Evolutionary conservation across 352 stramenopile species (phyloP), one percentile per base, ranked within the genome.

Genomic region (Globisporangium alternatum): DNA sequence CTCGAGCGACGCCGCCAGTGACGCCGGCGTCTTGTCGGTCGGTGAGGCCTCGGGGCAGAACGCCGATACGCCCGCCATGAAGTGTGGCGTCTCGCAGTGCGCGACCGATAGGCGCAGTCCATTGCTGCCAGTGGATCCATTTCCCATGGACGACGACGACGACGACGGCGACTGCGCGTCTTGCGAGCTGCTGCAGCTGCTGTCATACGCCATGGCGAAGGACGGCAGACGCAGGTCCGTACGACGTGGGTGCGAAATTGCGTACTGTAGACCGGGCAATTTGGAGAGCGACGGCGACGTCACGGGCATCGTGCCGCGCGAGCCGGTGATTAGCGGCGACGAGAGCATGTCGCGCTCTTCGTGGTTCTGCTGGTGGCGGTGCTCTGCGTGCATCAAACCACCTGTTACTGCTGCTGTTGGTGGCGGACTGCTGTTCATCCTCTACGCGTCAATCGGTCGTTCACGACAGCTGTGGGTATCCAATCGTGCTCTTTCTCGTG

Each of bases 261-360:
- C 81, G 64, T 81, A 86, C 37, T 89, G 77, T 13, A 92, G 77
- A 1, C 74, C 81, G 3, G 83, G 81, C 6, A 92, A 77, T 69
- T 83, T 88, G 28, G 75, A 69, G 37, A 75, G 60, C 13, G 76
- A 70, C 9, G 78, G 76, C 56, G 80, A 87, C 28, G 71, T 67
- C 28, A 77, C 72, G 28, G 70, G 69, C 39, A 60, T 44, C 12
- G 70, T 41, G 30, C 56, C 68, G 41, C 55, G 51, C 22, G 74
- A 75, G 15, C 75, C 72, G 6, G 72, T 80, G 10, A 83, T 49
- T 37, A 86, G 70, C 10, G 77, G 77, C 21, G 75, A 83, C 31
- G 59, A 59, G 67, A 82, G 45, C 51, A 58, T 48, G 47, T 64
- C 60, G 3, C 60, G 41, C 19, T 57, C 52, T 7, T 57, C 51